Evolutionary conservation across 2,329 filamentous ascomycete species (phyloP), one percentile per base, ranked within the genome.

Genomic region (Pestalotiopsis sp.): DNA sequence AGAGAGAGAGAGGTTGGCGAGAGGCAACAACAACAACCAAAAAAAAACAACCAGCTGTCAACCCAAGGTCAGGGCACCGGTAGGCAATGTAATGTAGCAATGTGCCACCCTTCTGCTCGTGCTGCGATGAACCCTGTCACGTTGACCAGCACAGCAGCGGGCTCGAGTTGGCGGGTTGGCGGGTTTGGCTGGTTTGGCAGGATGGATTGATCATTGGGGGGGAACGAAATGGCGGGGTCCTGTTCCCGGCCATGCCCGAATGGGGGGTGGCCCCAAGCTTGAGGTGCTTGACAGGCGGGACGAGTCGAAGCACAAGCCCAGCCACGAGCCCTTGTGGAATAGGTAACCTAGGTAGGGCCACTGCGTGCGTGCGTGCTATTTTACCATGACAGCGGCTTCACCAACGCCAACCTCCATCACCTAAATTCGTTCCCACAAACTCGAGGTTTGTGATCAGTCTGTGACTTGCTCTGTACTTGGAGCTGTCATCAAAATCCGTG

Each of bases 121-220:
- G 63, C 65, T 59, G 65, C 65, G 57, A 12, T 61, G 31, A 59
- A 59, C 65, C 65, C 65, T 67, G 65, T 67, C 65, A 61, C 52
- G 63, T 31, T 61, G 65, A 17, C 65, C 65, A 67, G 65, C 63
- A 67, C 52, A 56, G 36, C 52, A 38, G 36, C 65, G 58, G 65
- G 41, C 52, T 39, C 31, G 41, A 27, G 36, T 23, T 66, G 61
- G 36, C 20, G 14, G 27, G 27, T 27, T 12, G 23, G 59, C 31
- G 14, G 14, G 59, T 17, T 59, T 36, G 25, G 59, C 59, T 27
- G n/a, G n/a, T 25, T 58, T 58, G 56, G 56, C 14, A 12, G 57
- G 17, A 52, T 52, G 45, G 45, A 52, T 17, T 17, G 57, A 31
- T 25, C 4, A 23, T 20, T 14, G 36, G 6, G 57, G 23, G 57